Conservation (phyloP, 1,284 basidiomycete genomes). For the Cryptococcus sp. region DNA sequence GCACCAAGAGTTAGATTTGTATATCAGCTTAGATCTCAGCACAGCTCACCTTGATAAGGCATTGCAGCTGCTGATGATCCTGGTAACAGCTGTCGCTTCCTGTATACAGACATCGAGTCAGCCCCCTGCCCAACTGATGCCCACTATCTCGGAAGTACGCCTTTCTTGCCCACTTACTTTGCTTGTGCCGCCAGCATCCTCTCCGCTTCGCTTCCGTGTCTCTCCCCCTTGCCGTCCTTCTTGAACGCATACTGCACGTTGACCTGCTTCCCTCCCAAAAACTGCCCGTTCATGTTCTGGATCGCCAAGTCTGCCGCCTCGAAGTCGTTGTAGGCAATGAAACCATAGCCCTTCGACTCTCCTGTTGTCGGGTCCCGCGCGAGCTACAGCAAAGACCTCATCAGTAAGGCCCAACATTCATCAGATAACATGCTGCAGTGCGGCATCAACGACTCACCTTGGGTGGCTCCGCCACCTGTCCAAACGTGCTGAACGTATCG, state of each 20-base stretch:
- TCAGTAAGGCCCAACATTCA: too few species aligned
- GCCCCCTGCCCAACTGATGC: background rate
- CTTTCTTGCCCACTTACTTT: slow-evolving; percentile 48
- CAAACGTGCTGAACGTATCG: slow-evolving; percentile 94
- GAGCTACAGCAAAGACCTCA: slow-evolving; percentile 55
- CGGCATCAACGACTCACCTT: slow-evolving; percentile 63
- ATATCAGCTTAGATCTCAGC: too few species aligned
- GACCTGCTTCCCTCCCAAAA: slow-evolving; percentile 96
- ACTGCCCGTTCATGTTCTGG: slow-evolving; percentile 95
- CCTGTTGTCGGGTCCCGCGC: slow-evolving; percentile 82
- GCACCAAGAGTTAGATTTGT: slow-evolving; percentile 35
- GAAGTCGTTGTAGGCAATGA: slow-evolving; percentile 95
- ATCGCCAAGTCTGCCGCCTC: slow-evolving; percentile 94
- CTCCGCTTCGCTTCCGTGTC: slow-evolving; percentile 93
- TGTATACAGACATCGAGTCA: slow-evolving; percentile 6
- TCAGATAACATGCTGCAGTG: background rate
- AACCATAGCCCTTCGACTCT: slow-evolving; percentile 91
- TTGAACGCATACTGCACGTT: slow-evolving; percentile 97
- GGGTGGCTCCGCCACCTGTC: slow-evolving; percentile 86
- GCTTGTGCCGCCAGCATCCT: slow-evolving; percentile 92
- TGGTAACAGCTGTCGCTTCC: slow-evolving; percentile 38
- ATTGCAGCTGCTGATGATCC: slow-evolving; percentile 39
- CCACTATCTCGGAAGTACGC: background rate
- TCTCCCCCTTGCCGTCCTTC: slow-evolving; percentile 96
- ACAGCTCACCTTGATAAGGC: slow-evolving; percentile 47